Conservation (phyloP, 345 rosid genomes). For the Sisymbrium irio region DNA sequence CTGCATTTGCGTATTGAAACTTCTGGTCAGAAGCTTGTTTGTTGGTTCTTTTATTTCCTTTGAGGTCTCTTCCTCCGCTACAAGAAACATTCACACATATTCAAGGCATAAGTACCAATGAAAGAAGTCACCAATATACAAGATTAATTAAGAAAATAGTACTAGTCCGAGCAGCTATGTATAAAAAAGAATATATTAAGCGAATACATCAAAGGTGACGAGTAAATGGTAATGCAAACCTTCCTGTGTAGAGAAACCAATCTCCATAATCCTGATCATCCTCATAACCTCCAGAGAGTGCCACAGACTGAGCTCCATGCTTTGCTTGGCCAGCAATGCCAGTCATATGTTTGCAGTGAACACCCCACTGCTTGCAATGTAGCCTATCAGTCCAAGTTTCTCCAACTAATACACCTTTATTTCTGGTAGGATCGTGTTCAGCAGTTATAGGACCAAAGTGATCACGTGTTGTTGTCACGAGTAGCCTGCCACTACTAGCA, state of each 20-base stretch:
- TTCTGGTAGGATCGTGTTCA: conserved; percentile 61
- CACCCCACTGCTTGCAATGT: conserved; percentile 78
- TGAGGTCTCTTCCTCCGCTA: conserved; percentile 85
- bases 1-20: conserved; percentile 52
- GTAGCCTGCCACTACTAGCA: conserved; percentile 69
- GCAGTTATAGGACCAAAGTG: conserved; percentile 82
- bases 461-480: conserved; percentile 58
- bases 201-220: not conserved
- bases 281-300: conserved; percentile 65
- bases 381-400: conserved; percentile 60
- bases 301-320: conserved; percentile 72
- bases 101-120: not conserved
- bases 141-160: not conserved
- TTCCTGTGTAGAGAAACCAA: conserved; percentile 28
- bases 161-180: not conserved
- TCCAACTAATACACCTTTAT: conserved; percentile 66
- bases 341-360: conserved; percentile 61
- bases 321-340: conserved; percentile 73
- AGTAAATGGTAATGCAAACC: conserved; percentile 6
- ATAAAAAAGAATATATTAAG: too few species aligned
- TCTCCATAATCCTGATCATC: conserved; percentile 83
- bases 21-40: conserved; percentile 71
- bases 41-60: conserved; percentile 66
- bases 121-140: not conserved
- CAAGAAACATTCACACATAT: conserved; percentile 12